Percentiles rank a stretch among this genome's conserved stretches.
Conservation (phyloP, 2,329 filamentous ascomycete genomes). For the Aspergillus sp. region DNA sequence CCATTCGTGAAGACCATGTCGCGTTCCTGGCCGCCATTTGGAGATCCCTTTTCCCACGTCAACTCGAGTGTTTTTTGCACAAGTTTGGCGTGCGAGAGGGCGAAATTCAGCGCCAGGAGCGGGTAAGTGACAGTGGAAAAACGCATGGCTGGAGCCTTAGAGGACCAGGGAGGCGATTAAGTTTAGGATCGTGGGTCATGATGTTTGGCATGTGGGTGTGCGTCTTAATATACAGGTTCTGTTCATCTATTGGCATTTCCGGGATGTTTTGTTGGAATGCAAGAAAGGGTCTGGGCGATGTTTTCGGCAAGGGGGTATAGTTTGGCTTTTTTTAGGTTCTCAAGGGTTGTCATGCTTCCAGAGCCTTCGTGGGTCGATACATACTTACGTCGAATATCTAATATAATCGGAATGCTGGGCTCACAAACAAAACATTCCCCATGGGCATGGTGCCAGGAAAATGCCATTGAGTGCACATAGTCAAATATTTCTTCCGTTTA, state of each 20-base stretch:
- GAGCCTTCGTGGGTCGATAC: no score
- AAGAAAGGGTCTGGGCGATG: neutral
- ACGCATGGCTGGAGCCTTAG: neutral
- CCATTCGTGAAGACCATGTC: constrained; percentile 35
- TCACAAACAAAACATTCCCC: no score
- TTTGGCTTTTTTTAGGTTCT: no score
- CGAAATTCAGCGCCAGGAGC: neutral
- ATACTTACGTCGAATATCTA: no score
- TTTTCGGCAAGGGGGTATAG: neutral
- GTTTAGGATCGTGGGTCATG: neutral
- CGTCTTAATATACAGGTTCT: neutral
- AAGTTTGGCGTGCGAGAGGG: neutral
- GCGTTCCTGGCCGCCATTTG: constrained; percentile 33
- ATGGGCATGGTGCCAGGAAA: no score
- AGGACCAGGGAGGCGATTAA: neutral
- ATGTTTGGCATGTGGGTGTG: neutral
- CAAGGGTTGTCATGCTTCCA: no score
- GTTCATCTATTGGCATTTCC: neutral
- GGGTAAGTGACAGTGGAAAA: neutral
- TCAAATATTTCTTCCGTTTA: neutral
- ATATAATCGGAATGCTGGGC: no score
- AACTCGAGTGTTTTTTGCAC: constrained; percentile 22
- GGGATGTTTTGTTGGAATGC: neutral
- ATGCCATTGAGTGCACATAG: no score
- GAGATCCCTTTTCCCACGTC: constrained; percentile 34